phyloP scores from a whole-genome alignment of 331 rosid species.

The Acacia concinna region DNA sequence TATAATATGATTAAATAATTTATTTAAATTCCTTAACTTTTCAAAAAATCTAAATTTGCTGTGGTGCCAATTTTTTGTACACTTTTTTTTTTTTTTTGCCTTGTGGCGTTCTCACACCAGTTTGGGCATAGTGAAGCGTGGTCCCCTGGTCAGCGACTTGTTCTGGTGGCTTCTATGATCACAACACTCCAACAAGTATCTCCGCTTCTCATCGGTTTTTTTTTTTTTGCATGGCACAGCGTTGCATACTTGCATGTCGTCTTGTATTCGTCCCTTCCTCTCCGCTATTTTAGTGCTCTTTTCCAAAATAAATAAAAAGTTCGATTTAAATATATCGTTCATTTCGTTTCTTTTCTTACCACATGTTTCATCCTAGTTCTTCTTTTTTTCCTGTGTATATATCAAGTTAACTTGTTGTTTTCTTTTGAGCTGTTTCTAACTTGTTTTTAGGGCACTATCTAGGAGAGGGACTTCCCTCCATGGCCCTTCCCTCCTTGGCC shows the following conservation, averaged over 20 bases:
- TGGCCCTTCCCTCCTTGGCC: no score
- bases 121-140: no score
- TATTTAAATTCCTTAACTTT: no score
- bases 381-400: no score
- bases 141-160: not conserved
- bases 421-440: no score
- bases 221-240: not conserved
- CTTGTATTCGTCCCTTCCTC: not conserved
- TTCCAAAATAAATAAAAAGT: not conserved
- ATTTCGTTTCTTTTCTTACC: no score
- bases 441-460: no score
- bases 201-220: not conserved
- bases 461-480: no score
- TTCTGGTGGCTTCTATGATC: not conserved
- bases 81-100: not conserved
- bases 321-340: not conserved
- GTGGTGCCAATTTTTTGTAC: no score
- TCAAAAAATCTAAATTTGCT: no score
- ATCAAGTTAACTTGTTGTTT: no score
- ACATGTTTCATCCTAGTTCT: not conserved
- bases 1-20: no score
- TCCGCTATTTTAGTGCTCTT: not conserved
- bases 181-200: not conserved
- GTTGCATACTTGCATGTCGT: not conserved
- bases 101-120: not conserved